These are phyloP conservation scores for Pseudomassariella vexata DNA, from an alignment of 2,329 filamentous ascomycete species.

Conservation along the genomic window DNA sequence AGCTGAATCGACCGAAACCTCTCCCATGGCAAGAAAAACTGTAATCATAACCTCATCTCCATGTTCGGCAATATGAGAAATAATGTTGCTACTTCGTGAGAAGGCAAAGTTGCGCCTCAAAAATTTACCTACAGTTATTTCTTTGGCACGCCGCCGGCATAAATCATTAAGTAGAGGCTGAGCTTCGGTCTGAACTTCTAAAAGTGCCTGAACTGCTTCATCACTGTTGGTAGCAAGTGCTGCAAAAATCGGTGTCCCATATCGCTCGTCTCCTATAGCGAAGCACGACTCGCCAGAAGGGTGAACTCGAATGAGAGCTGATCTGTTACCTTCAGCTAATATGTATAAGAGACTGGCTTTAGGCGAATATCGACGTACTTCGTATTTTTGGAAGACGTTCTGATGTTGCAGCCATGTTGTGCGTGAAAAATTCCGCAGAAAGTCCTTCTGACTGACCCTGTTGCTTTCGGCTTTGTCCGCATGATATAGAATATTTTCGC, in stretches of 20 bases:
- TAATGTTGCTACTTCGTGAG: neutral
- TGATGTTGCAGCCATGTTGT: constrained; percentile 7
- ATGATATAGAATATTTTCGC: constrained; percentile 6
- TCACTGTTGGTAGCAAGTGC: neutral
- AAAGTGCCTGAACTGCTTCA: neutral
- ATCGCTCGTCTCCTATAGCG: neutral
- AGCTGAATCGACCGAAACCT: neutral
- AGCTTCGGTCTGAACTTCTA: neutral
- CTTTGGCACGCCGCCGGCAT: too few species aligned
- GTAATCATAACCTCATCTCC: neutral
- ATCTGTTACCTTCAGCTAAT: constrained; percentile 7
- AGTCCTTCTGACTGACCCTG: constrained; percentile 5
- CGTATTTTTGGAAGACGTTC: constrained; percentile 7
- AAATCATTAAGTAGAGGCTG: neutral
- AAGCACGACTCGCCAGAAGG: neutral
- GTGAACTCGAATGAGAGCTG: neutral
- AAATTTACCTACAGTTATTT: too few species aligned
- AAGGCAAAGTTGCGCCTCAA: neutral
- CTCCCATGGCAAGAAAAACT: too few species aligned
- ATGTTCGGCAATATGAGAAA: neutral
- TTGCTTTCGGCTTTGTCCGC: constrained; percentile 7
- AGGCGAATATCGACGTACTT: constrained; percentile 4
- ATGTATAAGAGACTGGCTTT: constrained; percentile 10
- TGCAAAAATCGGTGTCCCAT: constrained; percentile 2
- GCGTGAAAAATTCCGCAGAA: constrained; percentile 4